Percentiles rank a stretch among this genome's conserved stretches.
phyloP scores from a whole-genome alignment of 495 filamentous ascomycete genomes.

The Podospora conica region DNA sequence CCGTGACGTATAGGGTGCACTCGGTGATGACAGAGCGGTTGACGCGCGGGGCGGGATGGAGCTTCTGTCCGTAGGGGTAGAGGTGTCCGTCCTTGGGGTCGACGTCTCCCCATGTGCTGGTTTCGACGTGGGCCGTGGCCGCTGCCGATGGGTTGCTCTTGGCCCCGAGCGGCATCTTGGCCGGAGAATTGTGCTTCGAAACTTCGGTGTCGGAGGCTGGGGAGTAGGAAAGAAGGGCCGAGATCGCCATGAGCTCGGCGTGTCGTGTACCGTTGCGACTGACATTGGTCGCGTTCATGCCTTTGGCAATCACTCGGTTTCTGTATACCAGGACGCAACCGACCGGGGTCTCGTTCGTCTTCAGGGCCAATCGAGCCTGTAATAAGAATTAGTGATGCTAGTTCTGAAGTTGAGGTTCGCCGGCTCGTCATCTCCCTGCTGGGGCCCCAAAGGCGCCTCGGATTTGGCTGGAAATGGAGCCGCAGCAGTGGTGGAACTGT shows the following conservation, averaged over 20 bases:
- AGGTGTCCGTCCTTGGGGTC: slow-evolving; percentile 40
- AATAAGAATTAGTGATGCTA: background rate
- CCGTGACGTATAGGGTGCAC: slow-evolving; percentile 87
- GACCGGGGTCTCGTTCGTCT: slow-evolving; percentile 83
- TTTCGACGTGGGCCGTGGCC: slow-evolving; percentile 4
- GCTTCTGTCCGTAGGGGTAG: slow-evolving; percentile 47
- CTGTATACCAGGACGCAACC: slow-evolving; percentile 86
- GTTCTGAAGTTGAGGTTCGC: background rate
- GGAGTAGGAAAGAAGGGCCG: slow-evolving; percentile 39
- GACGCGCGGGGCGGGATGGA: slow-evolving; percentile 38
- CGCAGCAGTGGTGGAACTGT: background rate
- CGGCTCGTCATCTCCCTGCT: too few species aligned
- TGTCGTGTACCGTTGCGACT: slow-evolving; percentile 84
- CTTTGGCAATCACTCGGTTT: slow-evolving; percentile 66
- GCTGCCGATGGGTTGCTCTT: slow-evolving; percentile 14
- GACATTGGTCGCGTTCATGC: slow-evolving; percentile 94
- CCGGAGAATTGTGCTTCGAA: slow-evolving; percentile 1
- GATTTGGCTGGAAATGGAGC: background rate
- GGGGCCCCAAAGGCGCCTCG: background rate
- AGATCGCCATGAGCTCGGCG: slow-evolving; percentile 86
- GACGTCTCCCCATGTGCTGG: slow-evolving; percentile 37
- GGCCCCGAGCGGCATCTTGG: slow-evolving; percentile 16
- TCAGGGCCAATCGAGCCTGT: slow-evolving; percentile 74
- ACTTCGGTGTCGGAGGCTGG: slow-evolving; percentile 15
- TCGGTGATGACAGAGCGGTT: slow-evolving; percentile 53